Evolutionary conservation across 1,284 basidiomycete species (phyloP).

Genomic region (Melampsora americana): DNA sequence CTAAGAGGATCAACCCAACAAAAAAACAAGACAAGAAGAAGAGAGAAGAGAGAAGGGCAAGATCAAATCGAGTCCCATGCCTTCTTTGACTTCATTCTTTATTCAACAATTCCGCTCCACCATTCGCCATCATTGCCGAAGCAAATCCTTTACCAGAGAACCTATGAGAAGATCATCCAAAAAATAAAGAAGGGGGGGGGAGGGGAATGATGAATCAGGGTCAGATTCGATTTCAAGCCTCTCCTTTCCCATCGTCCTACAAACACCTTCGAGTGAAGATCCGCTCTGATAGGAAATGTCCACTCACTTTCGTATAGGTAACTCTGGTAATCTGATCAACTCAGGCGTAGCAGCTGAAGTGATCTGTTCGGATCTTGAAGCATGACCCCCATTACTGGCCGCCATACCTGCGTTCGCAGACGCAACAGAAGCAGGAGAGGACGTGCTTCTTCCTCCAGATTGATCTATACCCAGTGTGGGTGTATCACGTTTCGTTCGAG

Average conservation of each 20-base stretch:
- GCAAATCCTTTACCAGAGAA: conserved; percentile 3
- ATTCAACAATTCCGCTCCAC: conserved; percentile 2
- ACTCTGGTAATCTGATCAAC: conserved; percentile 9
- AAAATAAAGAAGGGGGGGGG: not conserved
- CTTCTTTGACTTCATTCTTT: too few relatives aligned
- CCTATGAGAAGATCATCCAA: not conserved
- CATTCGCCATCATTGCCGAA: not conserved
- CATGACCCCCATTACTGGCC: not conserved
- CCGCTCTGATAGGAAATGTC: not conserved
- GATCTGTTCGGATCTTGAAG: not conserved
- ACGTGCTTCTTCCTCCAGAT: too few relatives aligned
- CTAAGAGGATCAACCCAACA: too few relatives aligned
- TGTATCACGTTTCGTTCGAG: not conserved
- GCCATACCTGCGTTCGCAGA: too few relatives aligned
- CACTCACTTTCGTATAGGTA: conserved; percentile 14
- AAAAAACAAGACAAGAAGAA: too few relatives aligned
- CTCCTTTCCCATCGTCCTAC: too few relatives aligned
- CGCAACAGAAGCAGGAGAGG: not conserved
- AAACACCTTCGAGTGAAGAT: too few relatives aligned
- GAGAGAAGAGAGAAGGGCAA: too few relatives aligned
- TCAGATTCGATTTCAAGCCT: too few relatives aligned
- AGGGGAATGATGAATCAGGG: too few relatives aligned
- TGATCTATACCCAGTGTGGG: too few relatives aligned
- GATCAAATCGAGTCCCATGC: too few relatives aligned
- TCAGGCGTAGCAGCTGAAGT: not conserved